Conservation (phyloP, 1,284 basidiomycete genomes). For the Farysia itapuensis region DNA sequence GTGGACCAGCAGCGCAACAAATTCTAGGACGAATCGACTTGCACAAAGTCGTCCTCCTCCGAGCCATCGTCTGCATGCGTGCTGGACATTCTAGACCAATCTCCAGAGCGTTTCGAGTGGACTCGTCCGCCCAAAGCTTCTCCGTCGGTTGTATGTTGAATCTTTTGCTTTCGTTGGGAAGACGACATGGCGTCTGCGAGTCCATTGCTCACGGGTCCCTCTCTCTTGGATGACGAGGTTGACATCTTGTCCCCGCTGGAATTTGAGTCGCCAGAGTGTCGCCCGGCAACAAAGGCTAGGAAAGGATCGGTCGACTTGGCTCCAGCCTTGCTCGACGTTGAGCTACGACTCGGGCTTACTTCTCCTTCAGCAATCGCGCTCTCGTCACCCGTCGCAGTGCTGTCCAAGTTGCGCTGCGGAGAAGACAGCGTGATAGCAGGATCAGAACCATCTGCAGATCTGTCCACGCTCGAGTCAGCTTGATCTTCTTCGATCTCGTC, state of each 20-base stretch:
- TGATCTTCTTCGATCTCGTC: background rate
- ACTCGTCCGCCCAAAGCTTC: conserved; percentile 16
- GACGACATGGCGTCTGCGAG: background rate
- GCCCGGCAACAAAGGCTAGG: conserved; percentile 41
- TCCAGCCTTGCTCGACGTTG: background rate
- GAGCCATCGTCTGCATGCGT: too few relatives aligned
- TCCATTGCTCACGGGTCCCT: too few relatives aligned
- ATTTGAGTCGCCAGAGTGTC: too few relatives aligned
- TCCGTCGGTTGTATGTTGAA: conserved; percentile 10
- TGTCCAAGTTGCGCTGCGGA: conserved; percentile 19
- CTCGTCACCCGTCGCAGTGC: background rate
- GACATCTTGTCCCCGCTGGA: too few relatives aligned
- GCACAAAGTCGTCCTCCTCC: too few relatives aligned
- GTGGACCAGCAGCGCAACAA: too few relatives aligned
- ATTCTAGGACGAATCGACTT: too few relatives aligned
- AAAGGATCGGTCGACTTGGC: conserved; percentile 34
- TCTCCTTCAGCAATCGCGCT: background rate
- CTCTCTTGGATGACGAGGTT: too few relatives aligned
- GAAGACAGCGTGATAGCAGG: conserved; percentile 25
- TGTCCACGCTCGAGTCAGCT: background rate
- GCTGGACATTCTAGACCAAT: conserved; percentile 39
- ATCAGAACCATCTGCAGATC: background rate
- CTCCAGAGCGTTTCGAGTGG: conserved; percentile 18
- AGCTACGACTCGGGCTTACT: conserved; percentile 6
- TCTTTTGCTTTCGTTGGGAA: conserved; percentile 1